These are phyloP conservation scores for Colletotrichum plurivorum DNA, from an alignment of 2,329 filamentous ascomycete species.

Conservation along the genomic window DNA sequence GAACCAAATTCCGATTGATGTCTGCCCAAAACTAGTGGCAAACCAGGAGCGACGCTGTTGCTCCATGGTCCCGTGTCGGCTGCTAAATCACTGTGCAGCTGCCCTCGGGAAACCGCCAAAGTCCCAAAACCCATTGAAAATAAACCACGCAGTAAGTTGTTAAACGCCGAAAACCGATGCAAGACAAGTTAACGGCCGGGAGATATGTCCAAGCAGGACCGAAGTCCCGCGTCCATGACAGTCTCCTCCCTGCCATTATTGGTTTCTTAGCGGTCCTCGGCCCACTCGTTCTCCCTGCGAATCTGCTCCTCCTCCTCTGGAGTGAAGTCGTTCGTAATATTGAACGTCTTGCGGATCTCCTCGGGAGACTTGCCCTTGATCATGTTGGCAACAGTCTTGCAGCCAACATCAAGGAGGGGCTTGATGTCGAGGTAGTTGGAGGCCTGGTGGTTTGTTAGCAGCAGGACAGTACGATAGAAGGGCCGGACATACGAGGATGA, in stretches of 20 bases:
- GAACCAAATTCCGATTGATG: too few species aligned
- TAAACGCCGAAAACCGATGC: constrained; percentile 38
- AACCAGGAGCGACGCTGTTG: too few species aligned
- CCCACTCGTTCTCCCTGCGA: constrained; percentile 91
- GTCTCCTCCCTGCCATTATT: constrained; percentile 6
- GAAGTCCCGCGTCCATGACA: constrained; percentile 12
- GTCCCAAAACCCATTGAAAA: constrained; percentile 28
- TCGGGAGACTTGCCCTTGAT: constrained; percentile 99
- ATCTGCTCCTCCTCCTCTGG: constrained; percentile 99
- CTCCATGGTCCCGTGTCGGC: too few species aligned
- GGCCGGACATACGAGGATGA: constrained; percentile 82
- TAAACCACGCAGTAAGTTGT: constrained; percentile 14
- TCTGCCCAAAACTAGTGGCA: too few species aligned
- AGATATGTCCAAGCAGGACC: constrained; percentile 5
- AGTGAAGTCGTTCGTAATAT: constrained; percentile 99
- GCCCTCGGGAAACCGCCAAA: constrained; percentile 27
- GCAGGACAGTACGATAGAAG: neutral
- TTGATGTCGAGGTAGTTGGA: constrained; percentile 99
- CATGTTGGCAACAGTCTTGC: constrained; percentile 99
- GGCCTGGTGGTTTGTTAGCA: constrained; percentile 67
- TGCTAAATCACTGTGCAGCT: neutral
- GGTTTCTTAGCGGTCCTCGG: constrained; percentile 78
- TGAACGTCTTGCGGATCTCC: constrained; percentile 99
- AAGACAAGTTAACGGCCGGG: constrained; percentile 31
- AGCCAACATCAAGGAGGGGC: constrained; percentile 95